These are phyloP conservation scores for Lichtheimia ramosa DNA, from an alignment of 371 early-diverging fungal genomes.

Conservation along the genomic window DNA sequence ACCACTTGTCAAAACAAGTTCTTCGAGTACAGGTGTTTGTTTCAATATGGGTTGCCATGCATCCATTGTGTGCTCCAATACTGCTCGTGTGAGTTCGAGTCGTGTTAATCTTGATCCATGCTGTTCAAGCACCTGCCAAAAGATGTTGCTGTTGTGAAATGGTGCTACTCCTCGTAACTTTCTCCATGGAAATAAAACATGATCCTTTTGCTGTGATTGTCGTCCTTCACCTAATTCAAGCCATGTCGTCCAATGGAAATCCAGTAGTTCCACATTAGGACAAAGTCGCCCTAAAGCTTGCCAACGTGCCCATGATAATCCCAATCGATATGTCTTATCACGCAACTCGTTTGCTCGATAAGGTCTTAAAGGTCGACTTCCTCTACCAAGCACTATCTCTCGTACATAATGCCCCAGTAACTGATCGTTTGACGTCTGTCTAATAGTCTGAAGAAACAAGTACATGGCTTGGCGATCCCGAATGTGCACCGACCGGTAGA, in stretches of 20 bases:
- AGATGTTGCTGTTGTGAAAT: conserved; percentile 1
- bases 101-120: background rate
- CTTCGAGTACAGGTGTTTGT: background rate
- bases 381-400: conserved; percentile 1
- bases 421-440: background rate
- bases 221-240: conserved; percentile 4
- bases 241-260: conserved; percentile 13
- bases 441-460: background rate
- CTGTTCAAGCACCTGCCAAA: background rate
- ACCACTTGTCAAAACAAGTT: background rate
- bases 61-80: conserved; percentile 1
- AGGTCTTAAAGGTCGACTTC: background rate
- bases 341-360: conserved; percentile 5
- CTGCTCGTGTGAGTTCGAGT: conserved; percentile 1
- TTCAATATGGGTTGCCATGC: background rate
- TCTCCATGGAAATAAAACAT: conserved; percentile 3
- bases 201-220: too few species aligned
- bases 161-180: conserved; percentile 2
- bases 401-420: conserved; percentile 1
- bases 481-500: conserved; percentile 2
- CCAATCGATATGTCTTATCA: conserved; percentile 4
- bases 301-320: conserved; percentile 2
- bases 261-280: conserved; percentile 5
- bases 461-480: conserved; percentile 3
- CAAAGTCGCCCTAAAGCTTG: background rate